phyloP scores from a whole-genome alignment of 805 yeast species.

The Ogataea degrootiae region DNA sequence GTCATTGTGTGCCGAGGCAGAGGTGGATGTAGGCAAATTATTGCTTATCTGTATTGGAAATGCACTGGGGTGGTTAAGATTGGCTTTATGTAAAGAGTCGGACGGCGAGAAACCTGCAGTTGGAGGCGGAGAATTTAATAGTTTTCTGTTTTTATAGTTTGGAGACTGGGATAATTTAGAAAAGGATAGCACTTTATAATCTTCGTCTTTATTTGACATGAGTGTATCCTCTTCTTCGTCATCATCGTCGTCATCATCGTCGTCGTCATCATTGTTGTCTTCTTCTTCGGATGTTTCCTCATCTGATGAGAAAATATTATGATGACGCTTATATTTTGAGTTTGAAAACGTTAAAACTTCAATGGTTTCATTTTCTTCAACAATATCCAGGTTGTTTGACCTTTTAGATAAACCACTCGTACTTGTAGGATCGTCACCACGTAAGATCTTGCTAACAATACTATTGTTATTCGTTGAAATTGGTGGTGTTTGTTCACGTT shows the following conservation, averaged over 20 bases:
- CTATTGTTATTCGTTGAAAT: background rate
- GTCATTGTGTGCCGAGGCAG: background rate
- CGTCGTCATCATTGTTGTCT: conserved; percentile 21
- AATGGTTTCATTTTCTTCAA: conserved; percentile 16
- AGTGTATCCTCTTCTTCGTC: conserved; percentile 19
- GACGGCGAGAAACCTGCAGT: background rate
- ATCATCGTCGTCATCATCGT: conserved; percentile 12
- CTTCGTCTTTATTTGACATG: conserved; percentile 15
- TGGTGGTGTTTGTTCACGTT: conserved; percentile 22
- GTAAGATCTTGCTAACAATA: too few species aligned
- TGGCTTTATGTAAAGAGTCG: background rate
- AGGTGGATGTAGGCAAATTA: too few species aligned
- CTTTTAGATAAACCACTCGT: background rate
- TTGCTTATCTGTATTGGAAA: too few species aligned
- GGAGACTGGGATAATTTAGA: conserved; percentile 12
- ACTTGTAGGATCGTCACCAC: too few species aligned
- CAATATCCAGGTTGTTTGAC: conserved; percentile 7
- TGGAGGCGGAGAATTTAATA: background rate
- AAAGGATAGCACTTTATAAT: conserved; percentile 7
- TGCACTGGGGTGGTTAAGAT: too few species aligned
- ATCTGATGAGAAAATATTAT: conserved; percentile 12
- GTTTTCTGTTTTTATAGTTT: conserved; percentile 9
- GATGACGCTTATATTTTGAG: background rate
- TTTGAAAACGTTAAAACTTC: conserved; percentile 10
- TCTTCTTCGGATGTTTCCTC: conserved; percentile 12